Evolutionary conservation across 108 stramenopile genomes (phyloP), one percentile per base, ranked within the genome.

Genomic region (Fragilaria crotonensis): DNA sequence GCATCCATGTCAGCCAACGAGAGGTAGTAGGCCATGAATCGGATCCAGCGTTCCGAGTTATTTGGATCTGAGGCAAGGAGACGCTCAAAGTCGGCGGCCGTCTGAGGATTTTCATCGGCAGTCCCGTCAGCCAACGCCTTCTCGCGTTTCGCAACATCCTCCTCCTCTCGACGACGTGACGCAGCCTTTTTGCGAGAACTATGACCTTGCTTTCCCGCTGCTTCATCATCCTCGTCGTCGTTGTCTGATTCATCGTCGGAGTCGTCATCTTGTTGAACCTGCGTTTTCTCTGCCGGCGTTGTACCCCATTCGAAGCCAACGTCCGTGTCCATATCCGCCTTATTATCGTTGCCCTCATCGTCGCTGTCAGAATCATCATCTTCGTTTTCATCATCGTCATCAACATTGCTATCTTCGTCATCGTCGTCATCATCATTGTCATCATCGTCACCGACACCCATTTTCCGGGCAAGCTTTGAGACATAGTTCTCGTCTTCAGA

Each of bases 21-120:
- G 36, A 98, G 59, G 62, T 96, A 81, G 73, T 87, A 98, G 4
- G 96, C 96, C 95, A 98, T 98, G 73, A 88, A 98, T 41, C 85
- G 83, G 33, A 98, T 95, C 96, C 96, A 98, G 18, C 78, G 54
- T 46, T 95, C 85, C 2, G 94, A 94, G 29, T 76, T 76, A 57
- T 97, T 96, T 1, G 97, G 97, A 30, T 77, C 70, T 23, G 85
- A 85, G 7, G 90, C 83, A 60, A 98, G 62, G 19, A 98, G 75
- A 20, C 96, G 90, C 75, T 98, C 96, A 66, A 94, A 97, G 74
- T 98, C 97, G 2, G 80, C 93, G 27, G 85, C 67, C 0, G 92
- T 94, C 66, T 95, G 94, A 9, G 96, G 93, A 50, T 79, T 86
- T 18, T 78, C 78, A 53, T 90, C 90, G 23, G 89, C 93, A 21